These are phyloP conservation scores for Cyberlindnera samutprakarnensis DNA, from an alignment of 805 yeast genomes.

Conservation along the genomic window DNA sequence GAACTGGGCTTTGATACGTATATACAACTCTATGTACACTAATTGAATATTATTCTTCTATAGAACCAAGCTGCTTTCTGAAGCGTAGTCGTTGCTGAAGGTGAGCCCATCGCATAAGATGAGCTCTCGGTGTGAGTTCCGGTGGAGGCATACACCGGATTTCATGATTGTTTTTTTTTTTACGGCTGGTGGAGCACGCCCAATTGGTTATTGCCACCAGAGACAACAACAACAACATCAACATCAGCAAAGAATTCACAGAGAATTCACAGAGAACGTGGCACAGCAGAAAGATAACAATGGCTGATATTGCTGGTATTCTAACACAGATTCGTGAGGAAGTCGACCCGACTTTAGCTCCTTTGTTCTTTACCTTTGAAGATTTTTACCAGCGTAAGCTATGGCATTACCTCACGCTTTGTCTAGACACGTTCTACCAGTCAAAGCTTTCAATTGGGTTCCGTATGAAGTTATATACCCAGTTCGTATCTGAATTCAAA, in stretches of 20 bases:
- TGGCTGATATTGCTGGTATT: constrained; percentile 20
- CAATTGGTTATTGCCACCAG: not conserved
- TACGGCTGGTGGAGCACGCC: too few relatives aligned
- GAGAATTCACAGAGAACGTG: too few relatives aligned
- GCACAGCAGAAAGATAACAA: too few relatives aligned
- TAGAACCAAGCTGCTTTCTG: too few relatives aligned
- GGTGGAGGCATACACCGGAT: too few relatives aligned
- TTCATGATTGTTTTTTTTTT: too few relatives aligned
- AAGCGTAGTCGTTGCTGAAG: too few relatives aligned
- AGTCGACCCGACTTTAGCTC: constrained; percentile 55
- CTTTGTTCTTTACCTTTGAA: constrained; percentile 62
- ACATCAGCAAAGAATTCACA: constrained; percentile 1
- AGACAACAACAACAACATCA: not conserved
- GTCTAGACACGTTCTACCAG: constrained; percentile 53
- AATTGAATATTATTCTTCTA: too few relatives aligned
- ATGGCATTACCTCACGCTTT: constrained; percentile 88
- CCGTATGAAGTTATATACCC: constrained; percentile 60
- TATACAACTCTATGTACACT: too few relatives aligned
- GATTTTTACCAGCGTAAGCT: constrained; percentile 82
- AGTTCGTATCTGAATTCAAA: constrained; percentile 60
- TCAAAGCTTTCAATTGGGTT: constrained; percentile 44
- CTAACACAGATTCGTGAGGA: constrained; percentile 50
- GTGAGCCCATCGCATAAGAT: too few relatives aligned
- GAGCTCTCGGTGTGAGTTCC: too few relatives aligned
- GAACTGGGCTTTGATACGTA: too few relatives aligned